These are phyloP conservation scores for Clathrospora elynae DNA, from an alignment of 2,329 filamentous ascomycete species.

Conservation along the genomic window DNA sequence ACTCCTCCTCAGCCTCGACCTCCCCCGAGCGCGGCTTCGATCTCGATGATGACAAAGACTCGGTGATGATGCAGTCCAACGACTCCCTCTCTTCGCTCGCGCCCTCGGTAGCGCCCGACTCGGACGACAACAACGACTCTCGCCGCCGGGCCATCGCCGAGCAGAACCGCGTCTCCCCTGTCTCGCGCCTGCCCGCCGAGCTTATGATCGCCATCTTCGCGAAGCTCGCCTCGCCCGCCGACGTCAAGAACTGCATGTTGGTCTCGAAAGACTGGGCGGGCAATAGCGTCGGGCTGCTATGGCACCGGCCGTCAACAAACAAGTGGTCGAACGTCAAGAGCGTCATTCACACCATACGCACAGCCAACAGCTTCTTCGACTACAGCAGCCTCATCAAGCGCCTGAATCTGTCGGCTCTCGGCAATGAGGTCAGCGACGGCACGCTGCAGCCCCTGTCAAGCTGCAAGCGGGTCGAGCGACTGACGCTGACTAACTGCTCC, in stretches of 20 bases:
- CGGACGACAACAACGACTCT: conserved; percentile 74
- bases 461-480: conserved; percentile 88
- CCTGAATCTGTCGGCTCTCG: conserved; percentile 83
- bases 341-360: conserved; percentile 78
- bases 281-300: conserved; percentile 89
- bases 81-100: conserved; percentile 93
- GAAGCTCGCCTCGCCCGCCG: conserved; percentile 74
- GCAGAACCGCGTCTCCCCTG: conserved; percentile 72
- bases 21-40: conserved; percentile 78
- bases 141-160: conserved; percentile 60
- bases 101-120: conserved; percentile 77
- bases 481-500: conserved; percentile 89
- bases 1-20: conserved; percentile 71
- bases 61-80: conserved; percentile 79
- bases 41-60: conserved; percentile 93
- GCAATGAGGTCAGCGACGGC: conserved; percentile 80
- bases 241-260: conserved; percentile 86
- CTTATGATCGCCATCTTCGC: conserved; percentile 92
- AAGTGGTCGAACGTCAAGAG: conserved; percentile 80
- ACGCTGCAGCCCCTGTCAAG: conserved; percentile 79
- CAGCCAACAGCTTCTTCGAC: conserved; percentile 77
- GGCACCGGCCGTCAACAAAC: conserved; percentile 91
- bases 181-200: conserved; percentile 87
- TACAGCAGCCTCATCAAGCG: conserved; percentile 91
- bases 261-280: conserved; percentile 94